phyloP scores from a whole-genome alignment of 495 filamentous ascomycete species.

The Talaromyces nanjingensis region DNA sequence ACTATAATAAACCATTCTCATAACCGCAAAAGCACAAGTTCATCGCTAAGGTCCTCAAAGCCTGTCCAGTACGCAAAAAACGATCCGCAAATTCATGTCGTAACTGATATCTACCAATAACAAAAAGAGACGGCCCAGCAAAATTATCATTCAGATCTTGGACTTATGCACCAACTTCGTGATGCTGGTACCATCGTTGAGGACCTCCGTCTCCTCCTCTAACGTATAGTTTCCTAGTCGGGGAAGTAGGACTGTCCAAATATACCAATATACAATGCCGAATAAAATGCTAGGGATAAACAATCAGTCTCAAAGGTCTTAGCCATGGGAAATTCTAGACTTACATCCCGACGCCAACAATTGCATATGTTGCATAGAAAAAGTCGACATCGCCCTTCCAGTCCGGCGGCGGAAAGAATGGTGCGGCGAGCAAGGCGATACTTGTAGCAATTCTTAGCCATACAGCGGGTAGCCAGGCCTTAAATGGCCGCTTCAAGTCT shows the following conservation, averaged over 20 bases:
- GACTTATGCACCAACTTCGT: slow-evolving; percentile 40
- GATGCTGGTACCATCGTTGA: slow-evolving; percentile 54
- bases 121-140: neutral
- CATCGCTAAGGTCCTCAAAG: neutral
- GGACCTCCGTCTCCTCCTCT: slow-evolving; percentile 49
- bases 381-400: slow-evolving; percentile 48
- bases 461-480: slow-evolving; percentile 49
- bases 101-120: neutral
- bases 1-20: neutral
- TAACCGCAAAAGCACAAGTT: neutral
- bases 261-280: slow-evolving; percentile 61
- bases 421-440: slow-evolving; percentile 25
- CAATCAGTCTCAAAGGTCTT: neutral
- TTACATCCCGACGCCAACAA: slow-evolving; percentile 65
- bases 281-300: slow-evolving; percentile 45
- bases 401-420: slow-evolving; percentile 40
- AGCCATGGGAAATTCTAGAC: slow-evolving; percentile 20
- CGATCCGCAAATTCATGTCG: neutral
- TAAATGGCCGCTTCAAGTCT: slow-evolving; percentile 59
- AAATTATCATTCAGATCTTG: neutral
- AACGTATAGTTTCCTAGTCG: slow-evolving; percentile 50
- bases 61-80: neutral
- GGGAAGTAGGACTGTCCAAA: slow-evolving; percentile 61
- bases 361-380: slow-evolving; percentile 65
- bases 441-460: slow-evolving; percentile 31